Evolutionary conservation across 306 rosid genomes (phyloP).

Genomic region (Lotus japonicus): DNA sequence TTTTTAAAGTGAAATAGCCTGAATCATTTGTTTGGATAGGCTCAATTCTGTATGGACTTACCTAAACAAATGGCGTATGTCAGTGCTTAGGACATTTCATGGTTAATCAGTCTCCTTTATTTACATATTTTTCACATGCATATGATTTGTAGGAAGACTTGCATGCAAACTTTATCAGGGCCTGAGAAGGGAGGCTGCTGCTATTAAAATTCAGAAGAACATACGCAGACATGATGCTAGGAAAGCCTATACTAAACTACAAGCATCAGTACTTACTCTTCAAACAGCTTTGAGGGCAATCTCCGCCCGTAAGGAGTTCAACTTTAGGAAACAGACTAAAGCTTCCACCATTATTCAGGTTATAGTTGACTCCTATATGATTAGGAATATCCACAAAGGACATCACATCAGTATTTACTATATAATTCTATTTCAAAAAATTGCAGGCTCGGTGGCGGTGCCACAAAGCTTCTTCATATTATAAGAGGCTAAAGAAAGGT

Average conservation of each 20-base stretch:
- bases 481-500: conserved; percentile 75
- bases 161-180: conserved; percentile 63
- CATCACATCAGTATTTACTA: neutral
- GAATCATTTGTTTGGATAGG: conserved; percentile 15
- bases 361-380: conserved; percentile 19
- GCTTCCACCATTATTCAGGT: conserved; percentile 83
- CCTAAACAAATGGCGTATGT: conserved; percentile 13
- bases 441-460: conserved; percentile 89
- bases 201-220: conserved; percentile 73
- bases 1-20: conserved; percentile 17
- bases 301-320: conserved; percentile 67
- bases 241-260: conserved; percentile 51
- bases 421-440: conserved; percentile 16
- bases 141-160: conserved; percentile 62
- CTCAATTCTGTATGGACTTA: neutral
- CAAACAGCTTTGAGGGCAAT: conserved; percentile 89
- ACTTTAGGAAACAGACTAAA: conserved; percentile 62
- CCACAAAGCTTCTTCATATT: conserved; percentile 59
- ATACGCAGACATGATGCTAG: conserved; percentile 56
- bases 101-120: conserved; percentile 20
- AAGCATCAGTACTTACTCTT: conserved; percentile 53
- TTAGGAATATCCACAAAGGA: neutral
- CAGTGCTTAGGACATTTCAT: conserved; percentile 17
- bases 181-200: conserved; percentile 73
- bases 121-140: conserved; percentile 11